A percentile compares a stretch with the other conserved stretches of the same genome.
Conservation (phyloP, 2,329 filamentous ascomycete genomes). For the Xylariaceae sp. region DNA sequence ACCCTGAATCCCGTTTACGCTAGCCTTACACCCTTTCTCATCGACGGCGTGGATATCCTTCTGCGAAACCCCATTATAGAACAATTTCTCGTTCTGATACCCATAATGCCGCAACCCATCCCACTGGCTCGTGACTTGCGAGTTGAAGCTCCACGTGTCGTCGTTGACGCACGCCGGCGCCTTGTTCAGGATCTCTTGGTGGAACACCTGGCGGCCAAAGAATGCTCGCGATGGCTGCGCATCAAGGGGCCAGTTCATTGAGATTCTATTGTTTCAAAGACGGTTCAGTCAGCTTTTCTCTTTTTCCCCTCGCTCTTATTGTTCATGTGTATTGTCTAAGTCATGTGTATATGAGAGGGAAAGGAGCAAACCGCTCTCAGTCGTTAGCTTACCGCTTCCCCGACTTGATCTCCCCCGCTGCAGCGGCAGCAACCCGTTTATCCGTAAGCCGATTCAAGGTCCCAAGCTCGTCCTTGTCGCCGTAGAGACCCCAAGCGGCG, state of each 20-base stretch:
- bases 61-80: conserved; percentile 13
- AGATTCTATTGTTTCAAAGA: too few relatives aligned
- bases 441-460: conserved; percentile 58
- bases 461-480: conserved; percentile 54
- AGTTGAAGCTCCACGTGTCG: conserved; percentile 56
- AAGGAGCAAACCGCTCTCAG: neutral
- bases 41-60: conserved; percentile 13
- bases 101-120: conserved; percentile 51
- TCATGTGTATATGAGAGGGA: too few relatives aligned
- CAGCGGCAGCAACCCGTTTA: conserved; percentile 47
- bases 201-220: conserved; percentile 53
- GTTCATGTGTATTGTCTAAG: too few relatives aligned
- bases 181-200: conserved; percentile 50
- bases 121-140: conserved; percentile 56
- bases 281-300: neutral
- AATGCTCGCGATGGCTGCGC: conserved; percentile 49
- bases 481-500: conserved; percentile 49
- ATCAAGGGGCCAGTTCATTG: conserved; percentile 58
- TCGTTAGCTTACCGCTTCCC: conserved; percentile 41
- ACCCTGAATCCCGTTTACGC: conserved; percentile 15
- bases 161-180: conserved; percentile 53
- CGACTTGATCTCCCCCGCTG: conserved; percentile 49
- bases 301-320: too few relatives aligned
- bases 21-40: conserved; percentile 10
- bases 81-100: conserved; percentile 39